phyloP scores from a whole-genome alignment of 208 protist species.

The Crithidia brevicula region DNA sequence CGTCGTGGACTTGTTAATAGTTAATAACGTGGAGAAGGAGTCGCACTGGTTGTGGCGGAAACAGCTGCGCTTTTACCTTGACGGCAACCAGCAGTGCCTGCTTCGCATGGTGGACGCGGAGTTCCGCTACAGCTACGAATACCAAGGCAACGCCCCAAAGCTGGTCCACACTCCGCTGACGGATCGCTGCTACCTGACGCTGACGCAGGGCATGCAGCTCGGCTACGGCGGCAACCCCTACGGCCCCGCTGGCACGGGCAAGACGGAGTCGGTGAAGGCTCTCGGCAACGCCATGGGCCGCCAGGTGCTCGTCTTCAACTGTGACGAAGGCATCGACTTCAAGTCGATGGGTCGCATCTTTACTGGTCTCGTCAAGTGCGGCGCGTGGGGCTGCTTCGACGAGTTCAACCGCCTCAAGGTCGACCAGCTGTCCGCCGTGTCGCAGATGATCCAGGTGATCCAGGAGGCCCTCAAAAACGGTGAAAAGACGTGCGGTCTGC shows the following conservation, averaged over 20 bases:
- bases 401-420: conserved; percentile 99
- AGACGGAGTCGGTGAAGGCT: conserved; percentile 99
- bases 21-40: conserved; percentile 75
- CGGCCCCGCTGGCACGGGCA: conserved; percentile 98
- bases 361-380: conserved; percentile 98
- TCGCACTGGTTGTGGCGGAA: conserved; percentile 97
- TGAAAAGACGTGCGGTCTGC: conserved; percentile 84
- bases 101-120: conserved; percentile 95
- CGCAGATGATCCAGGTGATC: conserved; percentile 99
- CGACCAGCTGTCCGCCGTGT: conserved; percentile 98
- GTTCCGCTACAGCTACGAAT: conserved; percentile 98
- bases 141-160: conserved; percentile 98
- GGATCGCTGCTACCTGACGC: conserved; percentile 98
- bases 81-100: conserved; percentile 64
- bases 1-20: conserved; percentile 92
- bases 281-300: conserved; percentile 97
- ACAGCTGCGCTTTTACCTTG: conserved; percentile 96
- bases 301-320: conserved; percentile 99
- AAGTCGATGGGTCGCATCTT: conserved; percentile 99
- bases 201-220: conserved; percentile 98
- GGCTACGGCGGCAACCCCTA: conserved; percentile 99
- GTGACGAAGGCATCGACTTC: conserved; percentile 99
- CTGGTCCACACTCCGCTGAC: conserved; percentile 98
- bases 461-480: conserved; percentile 96
- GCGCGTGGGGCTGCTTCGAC: conserved; percentile 99